These are phyloP conservation scores for Rhizopus stolonifer DNA, from an alignment of 371 early-diverging fungal species.

Conservation along the genomic window DNA sequence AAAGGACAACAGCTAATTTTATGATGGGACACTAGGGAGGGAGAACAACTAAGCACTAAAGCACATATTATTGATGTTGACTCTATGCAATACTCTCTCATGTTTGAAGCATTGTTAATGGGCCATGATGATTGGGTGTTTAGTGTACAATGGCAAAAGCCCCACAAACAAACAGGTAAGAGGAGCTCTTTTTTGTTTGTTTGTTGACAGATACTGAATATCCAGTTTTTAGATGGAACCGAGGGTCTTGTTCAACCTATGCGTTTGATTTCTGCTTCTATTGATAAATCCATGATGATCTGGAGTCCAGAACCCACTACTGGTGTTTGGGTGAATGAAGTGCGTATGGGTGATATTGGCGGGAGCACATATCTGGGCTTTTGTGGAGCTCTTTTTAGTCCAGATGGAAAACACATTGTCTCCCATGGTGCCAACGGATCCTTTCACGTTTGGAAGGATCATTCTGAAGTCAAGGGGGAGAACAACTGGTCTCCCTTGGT, in stretches of 20 bases:
- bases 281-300: slow-evolving; percentile 90
- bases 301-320: slow-evolving; percentile 85
- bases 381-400: slow-evolving; percentile 75
- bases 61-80: slow-evolving; percentile 68
- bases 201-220: not conserved
- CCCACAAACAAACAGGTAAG: slow-evolving; percentile 27
- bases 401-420: slow-evolving; percentile 65
- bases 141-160: slow-evolving; percentile 76
- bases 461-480: slow-evolving; percentile 40
- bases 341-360: slow-evolving; percentile 90
- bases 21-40: slow-evolving; percentile 31
- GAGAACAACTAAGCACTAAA: slow-evolving; percentile 76
- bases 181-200: too few species aligned
- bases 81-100: slow-evolving; percentile 60
- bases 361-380: slow-evolving; percentile 79
- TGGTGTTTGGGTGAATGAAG: slow-evolving; percentile 85
- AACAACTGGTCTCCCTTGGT: slow-evolving; percentile 69
- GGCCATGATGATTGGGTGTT: slow-evolving; percentile 98
- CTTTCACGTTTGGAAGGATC: slow-evolving; percentile 81
- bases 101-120: slow-evolving; percentile 86
- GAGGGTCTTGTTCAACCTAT: slow-evolving; percentile 62
- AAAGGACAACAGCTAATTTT: not conserved
- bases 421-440: slow-evolving; percentile 89
- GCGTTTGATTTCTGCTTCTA: slow-evolving; percentile 83
- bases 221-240: slow-evolving; percentile 1